Conservation (phyloP, 2,329 filamentous ascomycete genomes). For the Fusarium heterosporum region DNA sequence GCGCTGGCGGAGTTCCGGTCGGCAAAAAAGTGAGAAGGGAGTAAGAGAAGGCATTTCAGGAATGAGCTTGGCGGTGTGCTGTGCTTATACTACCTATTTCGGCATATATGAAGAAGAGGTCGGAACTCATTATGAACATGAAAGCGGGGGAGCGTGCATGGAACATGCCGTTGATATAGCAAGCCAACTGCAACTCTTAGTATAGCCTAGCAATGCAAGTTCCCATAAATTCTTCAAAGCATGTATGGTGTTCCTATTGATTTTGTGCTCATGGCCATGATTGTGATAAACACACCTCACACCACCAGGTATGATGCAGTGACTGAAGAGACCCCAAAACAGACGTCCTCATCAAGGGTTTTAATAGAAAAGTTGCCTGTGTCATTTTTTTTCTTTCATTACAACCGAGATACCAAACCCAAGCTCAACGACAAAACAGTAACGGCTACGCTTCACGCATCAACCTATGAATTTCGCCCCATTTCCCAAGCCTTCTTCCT, state of each 20-base stretch:
- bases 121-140: slow-evolving; percentile 28
- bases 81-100: not conserved
- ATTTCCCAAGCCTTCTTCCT: slow-evolving; percentile 30
- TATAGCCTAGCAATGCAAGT: not conserved
- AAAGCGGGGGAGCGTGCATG: slow-evolving; percentile 24
- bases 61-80: slow-evolving; percentile 5
- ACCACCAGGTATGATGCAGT: slow-evolving; percentile 11
- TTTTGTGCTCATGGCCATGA: not conserved
- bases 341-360: slow-evolving; percentile 28
- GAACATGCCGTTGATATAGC: slow-evolving; percentile 10
- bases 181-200: not conserved
- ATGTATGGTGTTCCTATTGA: not conserved
- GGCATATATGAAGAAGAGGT: slow-evolving; percentile 15
- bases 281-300: slow-evolving; percentile 1
- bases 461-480: slow-evolving; percentile 32
- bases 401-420: slow-evolving; percentile 45
- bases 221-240: not conserved
- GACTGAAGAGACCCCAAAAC: slow-evolving; percentile 1
- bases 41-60: slow-evolving; percentile 14
- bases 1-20: slow-evolving; percentile 45
- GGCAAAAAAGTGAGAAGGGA: slow-evolving; percentile 26
- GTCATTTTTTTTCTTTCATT: slow-evolving; percentile 44
- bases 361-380: slow-evolving; percentile 25
- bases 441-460: slow-evolving; percentile 44
- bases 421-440: slow-evolving; percentile 39